phyloP scores from a whole-genome alignment of 495 filamentous ascomycete genomes.

The Symbiotaphrina buchneri region DNA sequence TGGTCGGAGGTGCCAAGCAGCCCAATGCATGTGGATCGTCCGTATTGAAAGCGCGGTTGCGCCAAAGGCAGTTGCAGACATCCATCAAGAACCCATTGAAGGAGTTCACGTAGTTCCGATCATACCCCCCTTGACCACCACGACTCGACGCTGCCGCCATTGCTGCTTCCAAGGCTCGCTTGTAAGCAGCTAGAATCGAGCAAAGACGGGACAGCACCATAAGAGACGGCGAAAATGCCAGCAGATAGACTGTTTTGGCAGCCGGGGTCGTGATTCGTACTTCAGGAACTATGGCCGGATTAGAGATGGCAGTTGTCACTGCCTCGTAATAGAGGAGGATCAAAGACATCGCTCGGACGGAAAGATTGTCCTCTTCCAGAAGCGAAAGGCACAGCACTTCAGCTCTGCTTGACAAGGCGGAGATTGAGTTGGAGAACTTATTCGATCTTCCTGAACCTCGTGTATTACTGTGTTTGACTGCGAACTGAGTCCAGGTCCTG shows the following conservation, averaged over 20 bases:
- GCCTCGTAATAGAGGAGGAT: slow-evolving; percentile 51
- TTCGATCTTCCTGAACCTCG: slow-evolving; percentile 5
- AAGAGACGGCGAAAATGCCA: slow-evolving; percentile 39
- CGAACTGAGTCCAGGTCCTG: slow-evolving; percentile 35
- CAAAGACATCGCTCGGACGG: slow-evolving; percentile 9
- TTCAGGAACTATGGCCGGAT: slow-evolving; percentile 20
- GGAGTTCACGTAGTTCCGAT: slow-evolving; percentile 30
- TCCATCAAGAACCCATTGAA: slow-evolving; percentile 88
- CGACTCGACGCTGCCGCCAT: slow-evolving; percentile 16
- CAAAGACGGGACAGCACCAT: slow-evolving; percentile 49
- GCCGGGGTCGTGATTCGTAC: slow-evolving; percentile 45
- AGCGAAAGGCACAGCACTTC: slow-evolving; percentile 39
- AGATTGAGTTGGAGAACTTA: slow-evolving; percentile 13
- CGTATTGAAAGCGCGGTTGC: slow-evolving; percentile 45
- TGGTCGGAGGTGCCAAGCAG: slow-evolving; percentile 34
- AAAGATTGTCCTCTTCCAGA: slow-evolving; percentile 21
- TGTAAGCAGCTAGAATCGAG: slow-evolving; percentile 41
- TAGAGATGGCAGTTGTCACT: slow-evolving; percentile 28
- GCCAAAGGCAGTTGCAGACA: slow-evolving; percentile 70
- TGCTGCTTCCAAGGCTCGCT: slow-evolving; percentile 48
- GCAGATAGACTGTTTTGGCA: slow-evolving; percentile 41
- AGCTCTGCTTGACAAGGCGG: slow-evolving; percentile 28
- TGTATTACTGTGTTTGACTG: slow-evolving; percentile 6
- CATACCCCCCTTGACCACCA: slow-evolving; percentile 12
- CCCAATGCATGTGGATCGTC: slow-evolving; percentile 49